These are phyloP conservation scores for Termitomyces sp. DNA, from an alignment of 768 basidiomycete species.

Conservation along the genomic window DNA sequence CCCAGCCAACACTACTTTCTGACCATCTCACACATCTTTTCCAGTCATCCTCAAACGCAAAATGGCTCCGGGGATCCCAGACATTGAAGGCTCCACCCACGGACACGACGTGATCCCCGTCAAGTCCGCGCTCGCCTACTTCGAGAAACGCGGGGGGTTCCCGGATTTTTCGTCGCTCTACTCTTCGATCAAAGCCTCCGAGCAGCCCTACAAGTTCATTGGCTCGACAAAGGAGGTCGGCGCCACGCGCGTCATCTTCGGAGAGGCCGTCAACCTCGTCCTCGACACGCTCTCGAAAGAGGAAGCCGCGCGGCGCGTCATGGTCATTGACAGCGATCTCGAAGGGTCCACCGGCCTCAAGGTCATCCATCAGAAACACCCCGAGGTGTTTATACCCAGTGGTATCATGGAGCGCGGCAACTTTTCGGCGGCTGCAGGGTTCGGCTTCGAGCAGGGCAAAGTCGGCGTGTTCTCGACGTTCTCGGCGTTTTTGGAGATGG, in stretches of 20 bases:
- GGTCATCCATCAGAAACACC: conserved; percentile 85
- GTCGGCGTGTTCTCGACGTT: conserved; percentile 90
- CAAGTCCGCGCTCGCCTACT: conserved; percentile 73
- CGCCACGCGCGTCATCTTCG: conserved; percentile 81
- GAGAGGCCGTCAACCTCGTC: conserved; percentile 77
- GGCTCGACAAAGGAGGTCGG: conserved; percentile 72
- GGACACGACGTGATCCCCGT: conserved; percentile 86
- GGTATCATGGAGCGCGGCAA: conserved; percentile 87
- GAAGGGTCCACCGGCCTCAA: conserved; percentile 90
- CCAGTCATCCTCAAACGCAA: conserved; percentile 64
- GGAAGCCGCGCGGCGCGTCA: conserved; percentile 72
- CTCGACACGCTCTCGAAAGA: conserved; percentile 72
- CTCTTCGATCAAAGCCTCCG: conserved; percentile 54
- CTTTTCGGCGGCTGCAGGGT: conserved; percentile 81
- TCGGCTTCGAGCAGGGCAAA: conserved; percentile 78
- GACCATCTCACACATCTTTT: not conserved
- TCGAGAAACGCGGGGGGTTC: conserved; percentile 54
- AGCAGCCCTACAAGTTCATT: conserved; percentile 53
- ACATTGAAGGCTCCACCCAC: conserved; percentile 74
- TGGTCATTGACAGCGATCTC: conserved; percentile 87
- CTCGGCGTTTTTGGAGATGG: conserved; percentile 90
- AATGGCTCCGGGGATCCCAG: conserved; percentile 67
- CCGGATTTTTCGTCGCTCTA: conserved; percentile 46
- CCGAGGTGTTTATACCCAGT: conserved; percentile 81
- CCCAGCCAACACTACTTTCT: not conserved